Percentiles rank a stretch among this genome's conserved stretches.
Evolutionary conservation across 1,284 basidiomycete genomes (phyloP).

Genomic region (Uromyces viciae-fabae): DNA sequence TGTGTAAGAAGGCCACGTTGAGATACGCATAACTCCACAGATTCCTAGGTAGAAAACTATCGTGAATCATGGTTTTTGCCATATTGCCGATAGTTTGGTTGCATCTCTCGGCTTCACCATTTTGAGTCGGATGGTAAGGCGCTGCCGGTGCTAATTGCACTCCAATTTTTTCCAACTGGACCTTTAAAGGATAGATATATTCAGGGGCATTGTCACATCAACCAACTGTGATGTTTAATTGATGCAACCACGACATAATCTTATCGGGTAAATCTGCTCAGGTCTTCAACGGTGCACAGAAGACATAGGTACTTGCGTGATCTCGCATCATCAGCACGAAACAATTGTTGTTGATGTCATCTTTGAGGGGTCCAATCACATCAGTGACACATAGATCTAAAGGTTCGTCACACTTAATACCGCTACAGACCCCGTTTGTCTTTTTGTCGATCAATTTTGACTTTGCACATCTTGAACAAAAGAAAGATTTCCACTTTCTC

Average conservation of each 20-base stretch:
- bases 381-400: background rate
- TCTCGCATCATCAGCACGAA: background rate
- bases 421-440: background rate
- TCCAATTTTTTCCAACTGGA: background rate
- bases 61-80: background rate
- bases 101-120: background rate
- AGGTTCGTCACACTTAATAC: background rate
- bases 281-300: background rate
- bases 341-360: background rate
- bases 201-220: background rate
- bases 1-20: background rate
- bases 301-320: background rate
- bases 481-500: background rate
- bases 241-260: background rate
- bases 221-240: background rate
- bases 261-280: background rate
- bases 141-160: background rate
- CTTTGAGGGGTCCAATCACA: background rate
- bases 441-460: background rate
- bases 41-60: background rate
- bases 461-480: background rate
- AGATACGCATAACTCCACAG: background rate
- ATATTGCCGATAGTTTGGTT: background rate
- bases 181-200: background rate
- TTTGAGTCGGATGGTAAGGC: background rate